phyloP scores from a whole-genome alignment of 208 protist genomes.

The Naegleria fowleri region DNA sequence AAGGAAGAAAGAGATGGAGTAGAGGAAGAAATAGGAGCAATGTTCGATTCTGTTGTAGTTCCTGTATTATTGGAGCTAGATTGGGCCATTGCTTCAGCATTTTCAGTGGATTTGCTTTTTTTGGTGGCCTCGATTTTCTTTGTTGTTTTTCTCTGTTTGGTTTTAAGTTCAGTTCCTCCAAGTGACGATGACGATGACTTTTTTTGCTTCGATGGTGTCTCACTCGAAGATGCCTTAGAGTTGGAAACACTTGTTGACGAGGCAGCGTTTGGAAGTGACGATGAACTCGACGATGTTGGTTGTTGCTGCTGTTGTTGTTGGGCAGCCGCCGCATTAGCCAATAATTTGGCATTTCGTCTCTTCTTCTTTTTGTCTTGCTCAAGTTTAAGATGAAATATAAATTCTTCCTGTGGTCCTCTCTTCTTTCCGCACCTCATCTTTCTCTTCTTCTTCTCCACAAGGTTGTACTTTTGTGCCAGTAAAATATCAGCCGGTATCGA shows the following conservation, averaged over 20 bases:
- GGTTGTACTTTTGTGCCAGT: neutral
- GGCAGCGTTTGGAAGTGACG: neutral
- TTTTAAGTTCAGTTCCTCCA: neutral
- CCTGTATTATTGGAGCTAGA: neutral
- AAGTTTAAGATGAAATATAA: neutral
- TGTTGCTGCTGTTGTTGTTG: neutral
- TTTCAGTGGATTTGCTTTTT: neutral
- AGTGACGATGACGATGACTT: neutral
- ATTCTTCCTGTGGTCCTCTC: neutral
- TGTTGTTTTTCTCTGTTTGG: neutral
- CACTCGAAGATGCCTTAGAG: neutral
- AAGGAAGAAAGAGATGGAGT: neutral
- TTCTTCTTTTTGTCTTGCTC: constrained; percentile 2
- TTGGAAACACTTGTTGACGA: neutral
- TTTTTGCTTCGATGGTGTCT: neutral
- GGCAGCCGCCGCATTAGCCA: neutral
- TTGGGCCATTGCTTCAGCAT: neutral
- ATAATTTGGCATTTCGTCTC: neutral
- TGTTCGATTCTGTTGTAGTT: neutral
- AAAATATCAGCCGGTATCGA: neutral
- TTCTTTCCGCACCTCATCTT: constrained; percentile 13
- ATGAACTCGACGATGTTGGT: neutral
- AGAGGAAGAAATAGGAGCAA: neutral
- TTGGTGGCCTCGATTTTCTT: neutral
- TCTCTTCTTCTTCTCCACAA: neutral